Base-by-base conservation (phyloP, 2,329 filamentous ascomycete species). In the Talaromyces sp. region DNA sequence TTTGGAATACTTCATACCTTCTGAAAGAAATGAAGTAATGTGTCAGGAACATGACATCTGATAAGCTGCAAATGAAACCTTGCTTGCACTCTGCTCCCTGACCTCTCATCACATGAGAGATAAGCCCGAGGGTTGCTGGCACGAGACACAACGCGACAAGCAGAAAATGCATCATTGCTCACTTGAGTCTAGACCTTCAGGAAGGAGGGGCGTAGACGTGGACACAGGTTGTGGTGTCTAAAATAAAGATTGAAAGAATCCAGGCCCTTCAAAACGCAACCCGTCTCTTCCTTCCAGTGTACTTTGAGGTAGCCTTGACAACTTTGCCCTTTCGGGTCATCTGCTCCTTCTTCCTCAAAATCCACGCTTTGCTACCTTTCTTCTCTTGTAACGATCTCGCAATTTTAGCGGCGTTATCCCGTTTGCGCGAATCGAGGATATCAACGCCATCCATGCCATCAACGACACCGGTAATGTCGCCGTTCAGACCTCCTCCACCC, bases 241-340 rank as follows among this genome's bases (percentile, higher is more conserved):
- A n/a, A 21, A 19, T 25, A 9, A 19, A 13, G 5, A 25, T 15
- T 48, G 45, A 3, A 11, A 48, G 5, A 21, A 48, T 19, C 22
- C n/a, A 13, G 11, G 21, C 6, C 21, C 28, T 58, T 74, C 78
- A 96, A 72, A 96, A 96, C 33, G 85, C 85, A 56, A 87, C 78
- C 59, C 89, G 84, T 73, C 94, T 84, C 78, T 91, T 96, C 67
- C 94, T 81, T 31, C 93, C 94, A 0, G 93, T 97, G 73, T 96
- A 99, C 75, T 95, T 97, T 53, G 89, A 96, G 57, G 83, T 91
- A 1, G 86, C 78, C 80, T 97, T 97, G 65, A 97, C 93, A 28
- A 97, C 83, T 79, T 94, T 97, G 46, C 94, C 94, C 75, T 97
- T 96, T 62, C 85, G 82, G 75, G 95, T 89, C 89, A 96, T 94